Percentiles rank a stretch among this genome's conserved stretches.
Evolutionary conservation across 163 green algal genomes (phyloP).

Genomic region (Volvox carteri): DNA sequence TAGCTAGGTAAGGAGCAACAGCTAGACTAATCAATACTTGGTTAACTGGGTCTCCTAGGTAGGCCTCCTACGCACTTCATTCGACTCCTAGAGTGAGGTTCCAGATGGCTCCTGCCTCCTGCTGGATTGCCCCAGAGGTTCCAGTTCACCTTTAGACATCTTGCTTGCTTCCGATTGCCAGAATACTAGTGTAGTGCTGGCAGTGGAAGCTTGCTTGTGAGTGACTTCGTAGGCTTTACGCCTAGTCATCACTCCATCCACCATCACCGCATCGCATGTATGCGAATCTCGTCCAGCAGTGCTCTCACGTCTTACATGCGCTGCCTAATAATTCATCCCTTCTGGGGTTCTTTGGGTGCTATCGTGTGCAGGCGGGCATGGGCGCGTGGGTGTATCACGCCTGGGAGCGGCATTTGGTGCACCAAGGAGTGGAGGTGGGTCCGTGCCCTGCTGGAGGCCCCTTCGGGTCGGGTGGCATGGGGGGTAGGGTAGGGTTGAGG

Average conservation of each 20-base stretch:
- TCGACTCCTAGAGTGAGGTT: neutral
- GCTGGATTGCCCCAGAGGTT: too few species aligned
- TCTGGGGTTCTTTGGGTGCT: neutral
- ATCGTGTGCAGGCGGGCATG: constrained; percentile 69
- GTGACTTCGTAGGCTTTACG: neutral
- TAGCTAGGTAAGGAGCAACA: neutral
- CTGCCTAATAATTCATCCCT: too few species aligned
- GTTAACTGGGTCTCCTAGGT: too few species aligned
- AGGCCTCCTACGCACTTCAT: too few species aligned
- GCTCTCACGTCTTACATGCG: too few species aligned
- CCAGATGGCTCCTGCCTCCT: neutral
- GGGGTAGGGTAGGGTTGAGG: neutral
- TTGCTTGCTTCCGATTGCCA: too few species aligned
- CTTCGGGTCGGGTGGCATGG: too few species aligned
- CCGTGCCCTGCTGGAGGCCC: neutral
- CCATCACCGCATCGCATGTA: neutral
- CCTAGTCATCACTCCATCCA: too few species aligned
- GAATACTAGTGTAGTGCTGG: neutral
- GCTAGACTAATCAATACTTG: too few species aligned
- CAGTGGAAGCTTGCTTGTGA: neutral
- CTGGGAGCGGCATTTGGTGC: constrained; percentile 61
- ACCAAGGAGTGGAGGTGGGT: constrained; percentile 60
- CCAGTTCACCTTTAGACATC: too few species aligned
- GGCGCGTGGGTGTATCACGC: constrained; percentile 71
- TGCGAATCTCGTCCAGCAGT: neutral